Conservation (phyloP, 768 basidiomycete genomes). For the Pleurotus pulmonarius region DNA sequence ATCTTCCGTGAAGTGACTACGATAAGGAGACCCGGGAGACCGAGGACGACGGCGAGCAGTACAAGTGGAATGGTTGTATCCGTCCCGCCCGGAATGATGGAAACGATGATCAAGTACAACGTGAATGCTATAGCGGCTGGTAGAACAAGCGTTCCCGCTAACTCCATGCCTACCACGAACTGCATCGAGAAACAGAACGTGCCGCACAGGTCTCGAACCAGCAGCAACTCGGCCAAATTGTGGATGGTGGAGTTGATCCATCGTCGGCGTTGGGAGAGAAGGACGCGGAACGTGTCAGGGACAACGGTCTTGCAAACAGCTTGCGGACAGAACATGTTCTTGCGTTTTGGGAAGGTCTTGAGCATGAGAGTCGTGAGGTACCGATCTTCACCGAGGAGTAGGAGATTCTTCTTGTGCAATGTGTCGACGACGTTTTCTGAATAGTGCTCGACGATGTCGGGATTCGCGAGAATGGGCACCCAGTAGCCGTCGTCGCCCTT, state of each 20-base stretch:
- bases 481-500: constrained; percentile 95
- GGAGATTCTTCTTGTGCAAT: constrained; percentile 97
- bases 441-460: constrained; percentile 97
- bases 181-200: constrained; percentile 99
- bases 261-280: constrained; percentile 93
- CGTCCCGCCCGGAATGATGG: constrained; percentile 77
- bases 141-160: constrained; percentile 92
- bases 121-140: constrained; percentile 99
- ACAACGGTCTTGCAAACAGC: constrained; percentile 99
- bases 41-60: constrained; percentile 90
- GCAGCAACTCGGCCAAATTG: constrained; percentile 90
- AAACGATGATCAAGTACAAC: constrained; percentile 83
- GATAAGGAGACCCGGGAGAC: constrained; percentile 93
- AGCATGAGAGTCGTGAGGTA: constrained; percentile 96
- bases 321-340: constrained; percentile 98
- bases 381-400: constrained; percentile 98
- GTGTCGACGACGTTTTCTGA: constrained; percentile 99
- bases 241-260: constrained; percentile 99
- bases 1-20: constrained; percentile 94
- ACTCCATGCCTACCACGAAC: constrained; percentile 98
- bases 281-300: constrained; percentile 90
- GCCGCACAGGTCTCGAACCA: constrained; percentile 97
- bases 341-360: constrained; percentile 99
- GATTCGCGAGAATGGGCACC: constrained; percentile 98
- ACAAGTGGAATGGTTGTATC: constrained; percentile 88